A percentile compares a stretch with the other conserved stretches of the same genome.
Evolutionary conservation across 257 asterid genomes (phyloP).

Genomic region (Leptodermis oblonga): DNA sequence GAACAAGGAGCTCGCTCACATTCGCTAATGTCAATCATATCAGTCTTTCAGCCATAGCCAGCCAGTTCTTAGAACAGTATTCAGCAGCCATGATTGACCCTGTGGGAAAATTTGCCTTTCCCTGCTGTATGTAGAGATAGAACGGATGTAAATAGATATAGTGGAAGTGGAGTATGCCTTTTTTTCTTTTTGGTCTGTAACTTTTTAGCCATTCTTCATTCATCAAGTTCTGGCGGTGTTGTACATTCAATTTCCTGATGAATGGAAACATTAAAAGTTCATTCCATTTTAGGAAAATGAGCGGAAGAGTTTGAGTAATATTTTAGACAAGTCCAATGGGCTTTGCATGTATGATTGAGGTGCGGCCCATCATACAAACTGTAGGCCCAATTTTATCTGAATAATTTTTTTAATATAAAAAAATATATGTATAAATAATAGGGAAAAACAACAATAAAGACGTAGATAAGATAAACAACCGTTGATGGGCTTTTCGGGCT

Average conservation of each 20-base stretch:
- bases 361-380: too few species aligned
- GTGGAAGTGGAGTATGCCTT: not conserved
- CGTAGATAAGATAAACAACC: too few species aligned
- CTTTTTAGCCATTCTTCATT: constrained; percentile 6
- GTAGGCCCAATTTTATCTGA: too few species aligned
- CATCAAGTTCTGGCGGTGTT: not conserved
- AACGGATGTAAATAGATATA: constrained; percentile 4
- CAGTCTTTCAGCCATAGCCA: not conserved
- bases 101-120: not conserved
- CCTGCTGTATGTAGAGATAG: constrained; percentile 15
- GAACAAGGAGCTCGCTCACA: not conserved
- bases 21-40: not conserved
- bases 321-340: too few species aligned
- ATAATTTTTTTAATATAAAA: too few species aligned
- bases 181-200: not conserved
- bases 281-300: too few species aligned
- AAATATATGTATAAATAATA: too few species aligned
- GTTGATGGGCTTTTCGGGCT: too few species aligned
- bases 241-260: constrained; percentile 4
- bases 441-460: too few species aligned
- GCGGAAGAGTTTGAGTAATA: too few species aligned
- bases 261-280: not conserved
- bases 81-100: not conserved
- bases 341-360: too few species aligned
- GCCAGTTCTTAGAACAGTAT: not conserved